These are phyloP conservation scores for Leucosporidium yakuticum DNA, from an alignment of 768 basidiomycete genomes.

Conservation along the genomic window DNA sequence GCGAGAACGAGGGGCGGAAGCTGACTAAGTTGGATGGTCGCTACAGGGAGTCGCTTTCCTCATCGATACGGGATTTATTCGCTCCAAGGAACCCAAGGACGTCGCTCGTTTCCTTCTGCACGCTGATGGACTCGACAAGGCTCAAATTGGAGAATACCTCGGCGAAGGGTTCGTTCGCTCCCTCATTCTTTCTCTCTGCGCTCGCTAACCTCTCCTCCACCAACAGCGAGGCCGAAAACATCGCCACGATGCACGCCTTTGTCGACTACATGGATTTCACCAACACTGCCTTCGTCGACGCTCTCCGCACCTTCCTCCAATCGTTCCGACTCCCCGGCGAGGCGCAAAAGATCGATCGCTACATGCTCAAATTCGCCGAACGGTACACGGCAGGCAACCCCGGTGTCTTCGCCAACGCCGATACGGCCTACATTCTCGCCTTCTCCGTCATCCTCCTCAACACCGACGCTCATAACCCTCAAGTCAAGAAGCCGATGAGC, in stretches of 20 bases:
- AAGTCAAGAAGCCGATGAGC: slow-evolving; percentile 90
- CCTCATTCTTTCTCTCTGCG: background rate
- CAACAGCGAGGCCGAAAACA: slow-evolving; percentile 73
- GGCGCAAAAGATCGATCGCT: slow-evolving; percentile 96
- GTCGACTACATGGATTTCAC: slow-evolving; percentile 87
- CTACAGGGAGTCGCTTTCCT: slow-evolving; percentile 79
- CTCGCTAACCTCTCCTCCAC: background rate
- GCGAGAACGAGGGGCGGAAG: background rate
- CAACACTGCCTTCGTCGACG: slow-evolving; percentile 74
- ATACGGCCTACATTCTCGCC: slow-evolving; percentile 88
- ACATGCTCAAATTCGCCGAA: slow-evolving; percentile 98
- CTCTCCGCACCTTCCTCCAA: slow-evolving; percentile 82
- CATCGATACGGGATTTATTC: slow-evolving; percentile 79
- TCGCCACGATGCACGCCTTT: slow-evolving; percentile 95
- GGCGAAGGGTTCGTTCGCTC: slow-evolving; percentile 74
- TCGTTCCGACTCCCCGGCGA: slow-evolving; percentile 96
- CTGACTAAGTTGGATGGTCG: background rate
- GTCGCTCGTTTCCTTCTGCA: slow-evolving; percentile 77
- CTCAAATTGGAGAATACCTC: slow-evolving; percentile 95
- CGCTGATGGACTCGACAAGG: slow-evolving; percentile 88
- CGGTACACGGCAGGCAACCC: slow-evolving; percentile 86
- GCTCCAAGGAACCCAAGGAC: slow-evolving; percentile 62
- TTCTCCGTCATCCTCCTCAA: slow-evolving; percentile 95
- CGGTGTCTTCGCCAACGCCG: slow-evolving; percentile 87
- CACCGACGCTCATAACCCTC: slow-evolving; percentile 93